A percentile compares a stretch with the other conserved stretches of the same genome.
These are phyloP conservation scores for Abortiporus biennis DNA, from an alignment of 1,284 basidiomycete species.

Conservation along the genomic window DNA sequence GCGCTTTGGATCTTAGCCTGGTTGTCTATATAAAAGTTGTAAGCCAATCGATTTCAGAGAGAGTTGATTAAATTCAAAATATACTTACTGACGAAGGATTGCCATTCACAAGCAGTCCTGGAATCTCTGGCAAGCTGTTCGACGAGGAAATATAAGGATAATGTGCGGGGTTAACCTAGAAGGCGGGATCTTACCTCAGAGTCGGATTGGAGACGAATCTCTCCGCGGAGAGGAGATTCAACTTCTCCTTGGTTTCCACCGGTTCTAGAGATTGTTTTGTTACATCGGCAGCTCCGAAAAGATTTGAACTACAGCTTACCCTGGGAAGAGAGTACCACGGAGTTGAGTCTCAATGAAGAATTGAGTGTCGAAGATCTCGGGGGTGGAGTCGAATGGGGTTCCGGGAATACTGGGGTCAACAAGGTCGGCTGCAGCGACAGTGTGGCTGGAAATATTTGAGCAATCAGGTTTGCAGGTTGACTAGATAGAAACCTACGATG, in stretches of 20 bases:
- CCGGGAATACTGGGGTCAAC: slow-evolving; percentile 19
- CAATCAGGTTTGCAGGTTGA: not conserved
- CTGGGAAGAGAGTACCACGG: slow-evolving; percentile 17
- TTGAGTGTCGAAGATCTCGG: slow-evolving; percentile 22
- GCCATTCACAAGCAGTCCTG: no score
- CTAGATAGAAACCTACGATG: slow-evolving; percentile 15
- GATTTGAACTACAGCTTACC: slow-evolving; percentile 22
- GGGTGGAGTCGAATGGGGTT: slow-evolving; percentile 23
- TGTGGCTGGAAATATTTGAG: slow-evolving; percentile 10
- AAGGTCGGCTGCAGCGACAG: slow-evolving; percentile 22
- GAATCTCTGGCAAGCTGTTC: slow-evolving; percentile 19
- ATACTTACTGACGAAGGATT: slow-evolving; percentile 15
- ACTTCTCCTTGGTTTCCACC: slow-evolving; percentile 21
- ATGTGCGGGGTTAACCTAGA: slow-evolving; percentile 4
- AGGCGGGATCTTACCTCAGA: slow-evolving; percentile 8
- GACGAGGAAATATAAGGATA: slow-evolving; percentile 20
- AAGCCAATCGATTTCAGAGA: not conserved
- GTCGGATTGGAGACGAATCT: slow-evolving; percentile 27
- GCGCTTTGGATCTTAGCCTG: slow-evolving; percentile 20
- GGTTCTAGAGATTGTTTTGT: slow-evolving; percentile 23
- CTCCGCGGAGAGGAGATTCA: slow-evolving; percentile 21
- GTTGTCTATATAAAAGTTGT: slow-evolving; percentile 12
- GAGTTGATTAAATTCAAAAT: not conserved
- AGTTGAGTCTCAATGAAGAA: slow-evolving; percentile 23
- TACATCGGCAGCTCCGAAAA: no score